Percentiles rank a stretch among this genome's conserved stretches.
Evolutionary conservation across 306 rosid genomes (phyloP).

Genomic region (Medicago lupulina): DNA sequence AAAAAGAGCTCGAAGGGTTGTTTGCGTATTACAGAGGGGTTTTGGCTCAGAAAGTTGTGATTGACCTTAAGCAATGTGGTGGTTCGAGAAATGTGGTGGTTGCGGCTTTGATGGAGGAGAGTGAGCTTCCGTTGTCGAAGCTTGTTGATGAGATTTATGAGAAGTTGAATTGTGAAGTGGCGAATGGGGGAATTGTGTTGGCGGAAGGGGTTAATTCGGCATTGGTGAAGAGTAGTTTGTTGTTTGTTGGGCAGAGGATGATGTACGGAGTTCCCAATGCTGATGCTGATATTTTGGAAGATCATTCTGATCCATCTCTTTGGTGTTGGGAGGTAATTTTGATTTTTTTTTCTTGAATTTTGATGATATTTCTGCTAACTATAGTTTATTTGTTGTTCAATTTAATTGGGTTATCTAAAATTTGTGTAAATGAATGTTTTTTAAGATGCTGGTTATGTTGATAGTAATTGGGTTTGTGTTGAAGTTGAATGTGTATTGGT

Average conservation of each 20-base stretch:
- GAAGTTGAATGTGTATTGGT: not conserved
- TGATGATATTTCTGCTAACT: not conserved
- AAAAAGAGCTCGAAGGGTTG: slow-evolving; percentile 64
- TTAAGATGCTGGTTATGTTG: not conserved
- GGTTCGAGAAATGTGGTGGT: slow-evolving; percentile 51
- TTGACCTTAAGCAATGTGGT: slow-evolving; percentile 52
- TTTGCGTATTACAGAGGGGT: slow-evolving; percentile 62
- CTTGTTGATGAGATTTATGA: slow-evolving; percentile 68
- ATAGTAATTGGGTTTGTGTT: not conserved
- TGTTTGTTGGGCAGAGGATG: slow-evolving; percentile 76
- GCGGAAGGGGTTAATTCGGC: slow-evolving; percentile 59
- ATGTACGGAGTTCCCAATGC: slow-evolving; percentile 76
- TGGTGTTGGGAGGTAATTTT: slow-evolving; percentile 98
- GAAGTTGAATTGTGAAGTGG: slow-evolving; percentile 42
- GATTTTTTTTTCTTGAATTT: not conserved
- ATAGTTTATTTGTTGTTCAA: not conserved
- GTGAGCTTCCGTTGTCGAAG: slow-evolving; percentile 70
- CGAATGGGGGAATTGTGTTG: slow-evolving; percentile 34
- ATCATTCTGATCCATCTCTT: slow-evolving; percentile 69
- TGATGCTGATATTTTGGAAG: slow-evolving; percentile 92
- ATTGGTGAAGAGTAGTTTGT: slow-evolving; percentile 69
- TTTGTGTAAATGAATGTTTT: not conserved
- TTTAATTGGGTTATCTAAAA: not conserved
- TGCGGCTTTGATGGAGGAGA: slow-evolving; percentile 81
- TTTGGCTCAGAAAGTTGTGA: slow-evolving; percentile 46